phyloP scores from a whole-genome alignment of 1,284 basidiomycete species.

The Ganoderma resinaceum region DNA sequence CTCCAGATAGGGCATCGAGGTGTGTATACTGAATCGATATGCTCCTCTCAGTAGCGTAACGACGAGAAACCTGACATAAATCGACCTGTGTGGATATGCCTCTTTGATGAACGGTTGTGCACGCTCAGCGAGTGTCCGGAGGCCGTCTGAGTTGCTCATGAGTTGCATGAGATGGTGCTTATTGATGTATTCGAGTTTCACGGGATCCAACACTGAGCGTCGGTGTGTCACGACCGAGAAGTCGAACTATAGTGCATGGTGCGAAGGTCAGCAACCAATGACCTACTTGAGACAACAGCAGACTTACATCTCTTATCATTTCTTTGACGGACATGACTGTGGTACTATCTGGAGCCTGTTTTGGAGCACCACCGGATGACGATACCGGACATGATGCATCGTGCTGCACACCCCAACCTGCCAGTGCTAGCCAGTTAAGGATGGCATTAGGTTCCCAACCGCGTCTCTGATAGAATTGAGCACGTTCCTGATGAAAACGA shows the following conservation, averaged over 20 bases:
- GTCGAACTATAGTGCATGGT: conserved; percentile 61
- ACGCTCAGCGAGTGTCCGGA: conserved; percentile 54
- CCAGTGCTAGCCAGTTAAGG: conserved; percentile 92
- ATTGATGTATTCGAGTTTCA: conserved; percentile 80
- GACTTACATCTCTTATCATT: conserved; percentile 65
- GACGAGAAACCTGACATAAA: conserved; percentile 34
- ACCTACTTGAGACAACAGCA: neutral
- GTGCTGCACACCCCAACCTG: conserved; percentile 85
- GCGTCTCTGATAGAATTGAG: conserved; percentile 49
- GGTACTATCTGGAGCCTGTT: conserved; percentile 67
- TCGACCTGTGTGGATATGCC: conserved; percentile 50
- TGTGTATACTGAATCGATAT: conserved; percentile 48
- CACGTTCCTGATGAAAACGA: neutral
- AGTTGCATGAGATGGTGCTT: conserved; percentile 72
- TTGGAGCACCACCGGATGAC: conserved; percentile 24
- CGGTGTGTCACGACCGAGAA: conserved; percentile 76
- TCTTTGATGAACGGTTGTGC: conserved; percentile 56
- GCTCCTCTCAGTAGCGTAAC: conserved; percentile 1
- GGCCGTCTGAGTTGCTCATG: conserved; percentile 52
- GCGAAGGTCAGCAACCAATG: neutral
- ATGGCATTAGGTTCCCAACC: conserved; percentile 94
- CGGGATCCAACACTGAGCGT: conserved; percentile 73
- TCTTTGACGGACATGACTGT: conserved; percentile 69
- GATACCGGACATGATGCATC: conserved; percentile 38
- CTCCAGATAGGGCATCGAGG: conserved; percentile 60